Evolutionary conservation across 352 stramenopile genomes (phyloP).

Genomic region (Phytophthora crassamura): DNA sequence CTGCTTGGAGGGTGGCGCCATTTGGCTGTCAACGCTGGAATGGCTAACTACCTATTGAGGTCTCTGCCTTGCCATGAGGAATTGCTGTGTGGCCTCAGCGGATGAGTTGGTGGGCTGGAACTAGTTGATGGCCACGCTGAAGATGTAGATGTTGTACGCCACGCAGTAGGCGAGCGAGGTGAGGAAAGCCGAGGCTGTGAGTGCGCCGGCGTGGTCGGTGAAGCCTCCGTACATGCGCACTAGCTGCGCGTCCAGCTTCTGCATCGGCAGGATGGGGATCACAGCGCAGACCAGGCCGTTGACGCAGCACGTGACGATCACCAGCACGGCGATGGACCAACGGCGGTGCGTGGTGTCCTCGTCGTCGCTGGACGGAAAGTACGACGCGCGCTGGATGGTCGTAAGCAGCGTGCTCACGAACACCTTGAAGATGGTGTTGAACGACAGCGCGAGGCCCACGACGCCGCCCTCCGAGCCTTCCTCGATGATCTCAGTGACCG

Average conservation of each 20-base stretch:
- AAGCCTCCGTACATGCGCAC: constrained; percentile 75
- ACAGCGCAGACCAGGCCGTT: constrained; percentile 44
- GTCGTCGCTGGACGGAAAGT: constrained; percentile 33
- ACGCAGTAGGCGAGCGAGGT: constrained; percentile 52
- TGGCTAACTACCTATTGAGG: no score
- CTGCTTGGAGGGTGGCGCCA: no score
- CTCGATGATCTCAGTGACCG: constrained; percentile 68
- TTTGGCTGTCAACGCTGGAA: no score
- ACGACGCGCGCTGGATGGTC: constrained; percentile 44
- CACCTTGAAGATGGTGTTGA: constrained; percentile 60
- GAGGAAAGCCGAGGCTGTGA: constrained; percentile 46
- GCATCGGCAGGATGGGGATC: constrained; percentile 49
- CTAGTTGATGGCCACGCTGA: constrained; percentile 41
- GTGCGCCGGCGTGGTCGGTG: constrained; percentile 45
- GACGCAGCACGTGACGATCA: constrained; percentile 43
- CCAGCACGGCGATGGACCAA: constrained; percentile 41
- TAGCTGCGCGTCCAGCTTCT: constrained; percentile 72
- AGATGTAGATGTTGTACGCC: constrained; percentile 56
- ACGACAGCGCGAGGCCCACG: constrained; percentile 57
- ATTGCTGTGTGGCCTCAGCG: constrained; percentile 7
- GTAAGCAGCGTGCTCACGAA: constrained; percentile 53
- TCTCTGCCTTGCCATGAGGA: no score
- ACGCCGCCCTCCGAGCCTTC: constrained; percentile 64
- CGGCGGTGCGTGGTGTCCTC: constrained; percentile 30
- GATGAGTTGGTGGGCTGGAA: background rate